Conservation (phyloP, 2,329 filamentous ascomycete species). For the Pseudopyricularia javanii region DNA sequence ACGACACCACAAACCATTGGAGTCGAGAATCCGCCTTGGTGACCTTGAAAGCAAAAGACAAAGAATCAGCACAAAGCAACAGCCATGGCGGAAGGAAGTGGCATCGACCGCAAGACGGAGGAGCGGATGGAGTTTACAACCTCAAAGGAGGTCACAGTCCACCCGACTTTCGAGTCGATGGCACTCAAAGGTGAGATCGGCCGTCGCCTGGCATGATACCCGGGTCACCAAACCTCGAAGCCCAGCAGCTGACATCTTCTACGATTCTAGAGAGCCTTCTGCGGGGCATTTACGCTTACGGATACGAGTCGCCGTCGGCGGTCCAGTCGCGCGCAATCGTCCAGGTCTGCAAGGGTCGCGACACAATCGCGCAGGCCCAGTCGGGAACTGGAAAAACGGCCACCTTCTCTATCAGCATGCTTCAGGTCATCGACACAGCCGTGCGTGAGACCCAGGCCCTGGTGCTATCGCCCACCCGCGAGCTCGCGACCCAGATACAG, state of each 20-base stretch:
- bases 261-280: constrained; percentile 64
- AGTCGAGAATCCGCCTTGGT: background rate
- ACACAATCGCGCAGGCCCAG: constrained; percentile 97
- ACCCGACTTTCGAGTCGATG: constrained; percentile 91
- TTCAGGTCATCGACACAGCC: constrained; percentile 95
- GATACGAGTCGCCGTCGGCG: constrained; percentile 94
- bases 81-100: constrained; percentile 71
- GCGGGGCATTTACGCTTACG: constrained; percentile 95
- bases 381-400: constrained; percentile 99
- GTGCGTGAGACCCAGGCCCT: constrained; percentile 96
- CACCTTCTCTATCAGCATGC: constrained; percentile 97
- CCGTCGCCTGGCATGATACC: background rate
- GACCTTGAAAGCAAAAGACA: background rate
- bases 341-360: constrained; percentile 96
- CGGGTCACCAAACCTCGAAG: constrained; percentile 1
- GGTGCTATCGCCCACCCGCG: constrained; percentile 94
- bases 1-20: background rate
- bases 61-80: background rate
- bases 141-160: constrained; percentile 93
- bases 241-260: background rate
- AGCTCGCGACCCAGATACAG: constrained; percentile 98
- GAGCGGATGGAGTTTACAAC: constrained; percentile 97
- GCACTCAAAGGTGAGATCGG: constrained; percentile 61
- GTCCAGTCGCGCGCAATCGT: constrained; percentile 98
- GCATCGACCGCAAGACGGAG: constrained; percentile 82